Percentiles rank a stretch among this genome's conserved stretches.
These are phyloP conservation scores for Trichoderma reesei DNA, from an alignment of 495 filamentous ascomycete genomes.

Conservation along the genomic window DNA sequence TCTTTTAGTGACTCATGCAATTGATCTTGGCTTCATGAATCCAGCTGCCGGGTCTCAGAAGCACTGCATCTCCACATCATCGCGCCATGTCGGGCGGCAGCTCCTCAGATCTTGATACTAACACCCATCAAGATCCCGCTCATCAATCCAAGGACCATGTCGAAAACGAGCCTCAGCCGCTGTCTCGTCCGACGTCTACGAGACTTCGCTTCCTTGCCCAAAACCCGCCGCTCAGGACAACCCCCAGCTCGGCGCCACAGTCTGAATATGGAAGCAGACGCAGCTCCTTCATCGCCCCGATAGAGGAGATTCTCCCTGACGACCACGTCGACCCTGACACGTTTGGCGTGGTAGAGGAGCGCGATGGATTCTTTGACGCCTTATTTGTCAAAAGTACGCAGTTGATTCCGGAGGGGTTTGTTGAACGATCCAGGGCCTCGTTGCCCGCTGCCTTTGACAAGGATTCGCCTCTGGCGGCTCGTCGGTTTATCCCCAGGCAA, in stretches of 20 bases:
- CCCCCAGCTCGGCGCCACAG: not conserved
- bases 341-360: constrained; percentile 43
- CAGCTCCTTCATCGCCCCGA: constrained; percentile 8
- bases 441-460: constrained; percentile 10
- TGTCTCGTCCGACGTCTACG: not conserved
- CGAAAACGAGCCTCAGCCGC: not conserved
- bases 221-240: not conserved
- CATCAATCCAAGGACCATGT: not conserved
- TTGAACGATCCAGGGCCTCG: not conserved
- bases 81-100: not conserved
- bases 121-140: not conserved
- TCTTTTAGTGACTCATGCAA: not conserved
- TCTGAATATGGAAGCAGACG: constrained; percentile 5
- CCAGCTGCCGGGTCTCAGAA: not conserved
- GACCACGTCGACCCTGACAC: constrained; percentile 15
- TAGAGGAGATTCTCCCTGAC: constrained; percentile 8
- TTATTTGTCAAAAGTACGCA: constrained; percentile 35
- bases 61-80: not conserved
- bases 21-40: no score
- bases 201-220: not conserved
- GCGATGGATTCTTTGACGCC: constrained; percentile 53
- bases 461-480: constrained; percentile 23
- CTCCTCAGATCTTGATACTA: not conserved
- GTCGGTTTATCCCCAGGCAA: constrained; percentile 37
- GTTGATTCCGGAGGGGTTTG: not conserved